Evolutionary conservation across 1,139 yeast genomes (phyloP), one percentile per base, ranked within the genome.

Genomic region (Lodderomyces margitis): DNA sequence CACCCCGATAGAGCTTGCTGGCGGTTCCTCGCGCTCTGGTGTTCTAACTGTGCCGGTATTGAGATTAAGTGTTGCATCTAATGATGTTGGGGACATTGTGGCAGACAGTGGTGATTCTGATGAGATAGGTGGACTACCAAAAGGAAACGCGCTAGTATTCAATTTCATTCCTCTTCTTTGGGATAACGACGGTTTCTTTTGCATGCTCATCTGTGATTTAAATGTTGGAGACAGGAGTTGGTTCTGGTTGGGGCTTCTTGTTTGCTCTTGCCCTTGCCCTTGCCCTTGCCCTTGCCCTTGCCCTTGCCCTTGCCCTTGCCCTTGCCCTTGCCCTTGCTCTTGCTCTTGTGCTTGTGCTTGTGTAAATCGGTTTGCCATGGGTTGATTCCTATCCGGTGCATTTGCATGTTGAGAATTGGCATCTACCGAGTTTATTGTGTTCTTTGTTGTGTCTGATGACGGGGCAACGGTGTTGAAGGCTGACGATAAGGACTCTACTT

Each of bases 121-220:
- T 19, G 25, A 19, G 32, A 44, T 37, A 2, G 40, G 36, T 3
- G 41, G 36, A 16, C 34, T 34, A 17, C 40, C 42, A 14, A 43
- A 45, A 23, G 51, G 54, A 34, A 70, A 43, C 15, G 69, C 69
- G 32, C 54, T 53, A 46, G 75, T 62, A 49, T 73, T 68, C 38
- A 77, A 53, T 45, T 74, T 75, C 76, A 77, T 66, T 1, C 81
- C 84, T 55, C 85, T 62, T 58, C 85, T 68, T 58, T 78, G 81
- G 1, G 84, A 77, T 30, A 80, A 61, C 1, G 84, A 74, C 2
- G 77, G 72, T 49, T 72, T 76, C 41, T 64, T 64, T 14, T 14
- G 32, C 3, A 28, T 15, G 16, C 16, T 14, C 32, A 28, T 15
- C 12, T 54, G 40, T 6, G 62, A 42, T 8, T 59, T 68, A 2